Evolutionary conservation across 2,329 filamentous ascomycete genomes (phyloP).

Genomic region (Penicillium sp.): DNA sequence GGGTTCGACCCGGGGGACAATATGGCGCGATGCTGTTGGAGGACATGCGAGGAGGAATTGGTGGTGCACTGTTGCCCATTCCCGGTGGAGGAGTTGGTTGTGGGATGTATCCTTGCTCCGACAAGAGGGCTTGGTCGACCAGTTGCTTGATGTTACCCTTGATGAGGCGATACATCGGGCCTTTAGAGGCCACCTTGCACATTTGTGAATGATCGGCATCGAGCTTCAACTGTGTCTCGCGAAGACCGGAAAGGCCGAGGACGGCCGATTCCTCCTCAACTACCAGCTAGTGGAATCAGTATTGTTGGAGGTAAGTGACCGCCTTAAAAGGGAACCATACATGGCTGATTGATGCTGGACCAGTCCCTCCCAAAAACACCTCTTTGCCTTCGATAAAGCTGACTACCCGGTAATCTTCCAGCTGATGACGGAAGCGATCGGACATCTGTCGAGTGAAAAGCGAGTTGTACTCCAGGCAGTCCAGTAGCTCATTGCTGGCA

Average conservation of each 20-base stretch:
- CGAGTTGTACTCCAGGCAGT: slow-evolving; percentile 34
- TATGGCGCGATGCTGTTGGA: slow-evolving; percentile 33
- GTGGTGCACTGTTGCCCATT: slow-evolving; percentile 19
- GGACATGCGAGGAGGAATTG: slow-evolving; percentile 32
- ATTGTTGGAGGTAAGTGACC: neutral
- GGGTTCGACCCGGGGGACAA: slow-evolving; percentile 13
- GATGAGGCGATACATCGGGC: slow-evolving; percentile 36
- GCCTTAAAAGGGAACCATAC: slow-evolving; percentile 10
- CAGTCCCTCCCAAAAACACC: slow-evolving; percentile 31
- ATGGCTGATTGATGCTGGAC: slow-evolving; percentile 35
- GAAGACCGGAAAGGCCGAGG: slow-evolving; percentile 35
- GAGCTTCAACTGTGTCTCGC: slow-evolving; percentile 39
- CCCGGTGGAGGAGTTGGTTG: slow-evolving; percentile 20
- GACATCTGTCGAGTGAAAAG: slow-evolving; percentile 37
- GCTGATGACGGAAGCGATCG: slow-evolving; percentile 36
- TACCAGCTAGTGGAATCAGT: slow-evolving; percentile 30
- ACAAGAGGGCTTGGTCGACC: slow-evolving; percentile 32
- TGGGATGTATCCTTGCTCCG: slow-evolving; percentile 35
- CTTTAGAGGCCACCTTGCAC: slow-evolving; percentile 35
- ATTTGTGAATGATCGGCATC: slow-evolving; percentile 41
- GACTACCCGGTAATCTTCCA: slow-evolving; percentile 38
- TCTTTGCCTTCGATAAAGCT: slow-evolving; percentile 40
- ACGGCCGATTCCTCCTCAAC: slow-evolving; percentile 41
- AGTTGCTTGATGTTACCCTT: slow-evolving; percentile 38
- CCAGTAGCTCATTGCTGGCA: slow-evolving; percentile 34